These are phyloP conservation scores for Rhododendron henanense DNA, from an alignment of 148 eudicot species.

Conservation along the genomic window DNA sequence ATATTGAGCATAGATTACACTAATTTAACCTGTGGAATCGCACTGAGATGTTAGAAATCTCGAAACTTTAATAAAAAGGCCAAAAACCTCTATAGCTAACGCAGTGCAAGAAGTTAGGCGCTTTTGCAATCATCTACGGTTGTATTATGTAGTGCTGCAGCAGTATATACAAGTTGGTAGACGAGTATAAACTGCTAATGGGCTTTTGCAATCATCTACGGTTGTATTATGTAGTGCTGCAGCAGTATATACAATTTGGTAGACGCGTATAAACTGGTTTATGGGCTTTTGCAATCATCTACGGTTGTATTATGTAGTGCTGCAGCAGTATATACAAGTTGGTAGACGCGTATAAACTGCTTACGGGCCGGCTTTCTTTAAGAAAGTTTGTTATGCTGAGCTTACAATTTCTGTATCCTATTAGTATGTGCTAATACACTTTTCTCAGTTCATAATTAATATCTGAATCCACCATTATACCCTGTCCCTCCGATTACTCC, in stretches of 20 bases:
- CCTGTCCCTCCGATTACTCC: slow-evolving; percentile 22
- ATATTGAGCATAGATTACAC: not conserved
- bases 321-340: not conserved
- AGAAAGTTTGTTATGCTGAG: not conserved
- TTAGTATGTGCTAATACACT: not conserved
- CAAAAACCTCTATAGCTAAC: not conserved
- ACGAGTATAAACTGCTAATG: not conserved
- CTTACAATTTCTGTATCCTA: not conserved
- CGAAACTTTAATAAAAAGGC: not conserved
- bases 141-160: no score
- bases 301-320: not conserved
- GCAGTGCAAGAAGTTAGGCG: not conserved
- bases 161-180: not conserved
- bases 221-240: no score
- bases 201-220: not conserved
- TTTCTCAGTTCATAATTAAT: not conserved
- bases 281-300: not conserved
- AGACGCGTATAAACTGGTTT: not conserved
- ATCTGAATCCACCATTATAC: slow-evolving; percentile 1
- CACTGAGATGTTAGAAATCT: not conserved
- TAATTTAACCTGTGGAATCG: not conserved
- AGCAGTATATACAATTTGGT: not conserved
- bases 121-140: not conserved
- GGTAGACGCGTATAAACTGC: not conserved
- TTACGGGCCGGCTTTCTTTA: not conserved